phyloP scores from a whole-genome alignment of 495 filamentous ascomycete species.

The Xylaria sp. region DNA sequence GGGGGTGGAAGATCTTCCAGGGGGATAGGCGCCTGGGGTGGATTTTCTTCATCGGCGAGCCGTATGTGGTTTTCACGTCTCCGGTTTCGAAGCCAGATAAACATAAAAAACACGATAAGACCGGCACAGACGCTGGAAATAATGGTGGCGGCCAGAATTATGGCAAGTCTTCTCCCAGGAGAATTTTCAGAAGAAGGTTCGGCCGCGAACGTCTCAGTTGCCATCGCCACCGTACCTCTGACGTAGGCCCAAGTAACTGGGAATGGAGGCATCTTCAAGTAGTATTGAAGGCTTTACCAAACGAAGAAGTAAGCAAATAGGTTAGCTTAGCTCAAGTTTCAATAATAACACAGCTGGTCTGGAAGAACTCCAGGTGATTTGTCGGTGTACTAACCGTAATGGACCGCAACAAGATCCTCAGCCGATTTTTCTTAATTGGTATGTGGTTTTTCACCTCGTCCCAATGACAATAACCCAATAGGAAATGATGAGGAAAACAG shows the following conservation, averaged over 20 bases:
- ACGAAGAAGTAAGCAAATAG: not conserved
- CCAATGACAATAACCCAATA: not conserved
- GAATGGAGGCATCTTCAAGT: conserved; percentile 6
- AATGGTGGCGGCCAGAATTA: not conserved
- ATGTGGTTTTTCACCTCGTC: not conserved
- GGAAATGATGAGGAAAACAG: not conserved
- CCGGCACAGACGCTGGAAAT: not conserved
- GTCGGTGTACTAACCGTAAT: not conserved
- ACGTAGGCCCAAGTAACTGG: not conserved
- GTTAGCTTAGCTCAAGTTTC: not conserved
- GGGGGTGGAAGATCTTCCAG: not conserved
- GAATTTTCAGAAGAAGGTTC: not conserved
- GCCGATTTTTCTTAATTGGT: not conserved
- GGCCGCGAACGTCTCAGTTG: not conserved
- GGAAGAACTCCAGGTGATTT: not conserved
- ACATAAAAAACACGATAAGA: not conserved
- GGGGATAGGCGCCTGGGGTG: not conserved
- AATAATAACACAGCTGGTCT: not conserved
- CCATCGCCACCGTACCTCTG: not conserved
- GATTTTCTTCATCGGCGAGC: not conserved
- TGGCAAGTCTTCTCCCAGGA: not conserved
- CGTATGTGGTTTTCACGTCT: not conserved
- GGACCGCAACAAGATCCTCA: not conserved
- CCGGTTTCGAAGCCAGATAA: not conserved
- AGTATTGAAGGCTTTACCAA: not conserved